A percentile compares a stretch with the other conserved stretches of the same genome.
These are phyloP conservation scores for Recurvomyces mirabilis DNA, from an alignment of 495 filamentous ascomycete genomes.

Conservation along the genomic window DNA sequence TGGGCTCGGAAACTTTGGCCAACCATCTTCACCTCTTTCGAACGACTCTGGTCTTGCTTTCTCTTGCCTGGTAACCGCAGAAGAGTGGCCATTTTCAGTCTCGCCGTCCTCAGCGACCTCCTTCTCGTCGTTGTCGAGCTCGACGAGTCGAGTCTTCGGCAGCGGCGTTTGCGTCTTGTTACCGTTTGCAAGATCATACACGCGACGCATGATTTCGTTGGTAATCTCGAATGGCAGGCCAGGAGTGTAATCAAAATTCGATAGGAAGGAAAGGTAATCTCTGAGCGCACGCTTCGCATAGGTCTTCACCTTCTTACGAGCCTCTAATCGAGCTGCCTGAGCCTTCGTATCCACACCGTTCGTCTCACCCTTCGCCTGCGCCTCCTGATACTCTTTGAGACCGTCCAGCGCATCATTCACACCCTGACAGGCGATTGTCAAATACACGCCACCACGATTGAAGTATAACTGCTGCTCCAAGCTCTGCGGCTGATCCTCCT, in stretches of 20 bases:
- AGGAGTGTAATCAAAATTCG: slow-evolving; percentile 64
- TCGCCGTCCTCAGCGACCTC: slow-evolving; percentile 8
- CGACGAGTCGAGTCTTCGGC: slow-evolving; percentile 16
- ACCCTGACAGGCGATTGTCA: slow-evolving; percentile 55
- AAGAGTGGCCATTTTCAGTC: slow-evolving; percentile 7
- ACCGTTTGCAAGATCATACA: slow-evolving; percentile 41
- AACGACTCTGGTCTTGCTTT: slow-evolving; percentile 18
- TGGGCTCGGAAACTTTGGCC: slow-evolving; percentile 30
- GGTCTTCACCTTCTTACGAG: slow-evolving; percentile 52
- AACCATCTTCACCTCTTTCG: slow-evolving; percentile 23
- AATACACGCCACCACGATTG: slow-evolving; percentile 62
- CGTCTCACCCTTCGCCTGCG: slow-evolving; percentile 25
- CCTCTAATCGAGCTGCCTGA: slow-evolving; percentile 40
- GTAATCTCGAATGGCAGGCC: slow-evolving; percentile 51
- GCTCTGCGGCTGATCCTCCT: slow-evolving; percentile 61
- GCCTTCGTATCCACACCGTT: slow-evolving; percentile 25
- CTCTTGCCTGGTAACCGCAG: slow-evolving; percentile 26
- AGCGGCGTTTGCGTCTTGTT: slow-evolving; percentile 22
- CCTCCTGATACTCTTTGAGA: slow-evolving; percentile 26
- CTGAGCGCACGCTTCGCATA: slow-evolving; percentile 63
- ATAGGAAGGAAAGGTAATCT: slow-evolving; percentile 58
- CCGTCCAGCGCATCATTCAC: slow-evolving; percentile 44
- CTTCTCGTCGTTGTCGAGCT: slow-evolving; percentile 15
- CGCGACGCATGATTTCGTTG: slow-evolving; percentile 55
- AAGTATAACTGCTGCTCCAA: slow-evolving; percentile 64